Evolutionary conservation across 2,329 filamentous ascomycete genomes (phyloP).

Genomic region (Sporothrix variecibatus): DNA sequence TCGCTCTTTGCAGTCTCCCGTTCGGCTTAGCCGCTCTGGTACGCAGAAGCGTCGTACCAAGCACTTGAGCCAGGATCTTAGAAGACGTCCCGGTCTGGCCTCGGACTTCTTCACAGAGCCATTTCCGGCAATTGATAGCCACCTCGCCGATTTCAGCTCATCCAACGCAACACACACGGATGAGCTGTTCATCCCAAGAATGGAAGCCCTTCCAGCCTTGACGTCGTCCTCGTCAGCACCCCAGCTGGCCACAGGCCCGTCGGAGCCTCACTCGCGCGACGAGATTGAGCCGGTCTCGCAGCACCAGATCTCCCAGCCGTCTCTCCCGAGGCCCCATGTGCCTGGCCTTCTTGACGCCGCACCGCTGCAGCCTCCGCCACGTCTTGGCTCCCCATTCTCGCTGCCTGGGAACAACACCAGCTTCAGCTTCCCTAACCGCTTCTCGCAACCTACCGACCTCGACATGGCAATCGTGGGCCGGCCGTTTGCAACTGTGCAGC

Average conservation of each 20-base stretch:
- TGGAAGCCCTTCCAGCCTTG: constrained; percentile 25
- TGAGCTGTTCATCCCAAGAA: constrained; percentile 43
- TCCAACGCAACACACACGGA: constrained; percentile 40
- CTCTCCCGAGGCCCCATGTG: constrained; percentile 30
- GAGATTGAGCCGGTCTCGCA: background rate
- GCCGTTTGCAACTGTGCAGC: constrained; percentile 60
- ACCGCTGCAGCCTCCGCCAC: constrained; percentile 37
- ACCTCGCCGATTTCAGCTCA: constrained; percentile 41
- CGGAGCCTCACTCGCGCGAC: background rate
- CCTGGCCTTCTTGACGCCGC: constrained; percentile 31
- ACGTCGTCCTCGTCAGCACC: constrained; percentile 36
- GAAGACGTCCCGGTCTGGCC: constrained; percentile 58
- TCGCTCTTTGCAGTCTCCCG: constrained; percentile 56
- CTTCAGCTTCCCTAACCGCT: constrained; percentile 63
- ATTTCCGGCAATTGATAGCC: constrained; percentile 20
- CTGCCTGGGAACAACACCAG: constrained; percentile 41
- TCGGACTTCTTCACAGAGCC: constrained; percentile 57
- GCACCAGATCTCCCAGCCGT: constrained; percentile 30
- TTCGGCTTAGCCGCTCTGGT: constrained; percentile 54
- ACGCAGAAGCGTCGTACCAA: constrained; percentile 58
- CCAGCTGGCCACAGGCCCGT: constrained; percentile 29
- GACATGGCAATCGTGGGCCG: constrained; percentile 49
- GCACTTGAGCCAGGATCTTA: constrained; percentile 50
- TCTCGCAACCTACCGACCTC: constrained; percentile 50
- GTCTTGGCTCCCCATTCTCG: constrained; percentile 62